Evolutionary conservation across 2,329 filamentous ascomycete genomes (phyloP).

Genomic region (Alternaria postmessia): DNA sequence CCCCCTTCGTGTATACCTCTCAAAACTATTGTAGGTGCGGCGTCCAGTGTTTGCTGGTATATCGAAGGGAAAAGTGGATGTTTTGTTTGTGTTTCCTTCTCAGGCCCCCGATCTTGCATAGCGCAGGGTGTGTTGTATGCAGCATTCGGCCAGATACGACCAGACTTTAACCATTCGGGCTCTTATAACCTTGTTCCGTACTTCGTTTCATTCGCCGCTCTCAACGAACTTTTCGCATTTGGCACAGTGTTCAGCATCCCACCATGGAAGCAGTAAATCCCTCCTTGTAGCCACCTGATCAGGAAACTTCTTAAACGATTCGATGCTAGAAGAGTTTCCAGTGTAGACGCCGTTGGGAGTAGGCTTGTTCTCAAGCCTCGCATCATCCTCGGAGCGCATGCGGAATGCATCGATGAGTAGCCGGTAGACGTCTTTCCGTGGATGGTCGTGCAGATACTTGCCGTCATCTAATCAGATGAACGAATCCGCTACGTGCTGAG

Average conservation of each 20-base stretch:
- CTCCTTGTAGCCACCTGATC: constrained; percentile 2
- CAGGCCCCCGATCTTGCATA: too few relatives aligned
- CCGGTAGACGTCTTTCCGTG: constrained; percentile 37
- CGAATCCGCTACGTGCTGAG: constrained; percentile 29
- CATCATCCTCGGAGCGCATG: constrained; percentile 33
- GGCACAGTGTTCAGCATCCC: constrained; percentile 25
- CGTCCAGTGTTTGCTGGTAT: too few relatives aligned
- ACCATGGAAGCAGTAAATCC: constrained; percentile 35
- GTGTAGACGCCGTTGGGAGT: constrained; percentile 26
- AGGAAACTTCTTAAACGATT: constrained; percentile 32
- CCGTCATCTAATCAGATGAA: constrained; percentile 32
- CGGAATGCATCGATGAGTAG: constrained; percentile 44
- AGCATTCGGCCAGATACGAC: too few relatives aligned
- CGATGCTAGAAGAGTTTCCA: constrained; percentile 23
- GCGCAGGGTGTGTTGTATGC: too few relatives aligned
- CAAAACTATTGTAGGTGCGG: too few relatives aligned
- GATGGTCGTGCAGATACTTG: constrained; percentile 37
- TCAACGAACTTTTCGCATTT: constrained; percentile 31
- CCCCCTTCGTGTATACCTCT: too few relatives aligned
- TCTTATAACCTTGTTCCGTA: constrained; percentile 25
- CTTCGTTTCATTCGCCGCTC: constrained; percentile 24
- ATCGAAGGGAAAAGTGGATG: too few relatives aligned
- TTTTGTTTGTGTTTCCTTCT: too few relatives aligned
- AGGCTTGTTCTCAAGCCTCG: constrained; percentile 23
- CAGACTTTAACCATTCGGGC: too few relatives aligned